Evolutionary conservation across 306 rosid species (phyloP), one percentile per base, ranked within the genome.

Genomic region (Medicago ruthenica): DNA sequence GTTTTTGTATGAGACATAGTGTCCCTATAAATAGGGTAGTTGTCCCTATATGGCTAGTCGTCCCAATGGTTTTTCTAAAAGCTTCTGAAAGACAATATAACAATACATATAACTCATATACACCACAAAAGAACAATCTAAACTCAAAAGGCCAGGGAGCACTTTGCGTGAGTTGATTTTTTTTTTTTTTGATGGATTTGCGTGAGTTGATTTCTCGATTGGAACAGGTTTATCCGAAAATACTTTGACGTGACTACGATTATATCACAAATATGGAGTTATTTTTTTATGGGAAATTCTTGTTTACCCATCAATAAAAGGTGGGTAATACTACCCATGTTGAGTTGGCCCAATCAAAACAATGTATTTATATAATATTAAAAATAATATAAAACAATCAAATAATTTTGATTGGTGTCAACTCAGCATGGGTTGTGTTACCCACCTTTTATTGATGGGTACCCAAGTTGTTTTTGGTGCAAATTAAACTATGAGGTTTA

Each of bases 181-280:
- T n/a, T n/a, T n/a, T n/a, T n/a, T n/a, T n/a, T n/a, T n/a, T n/a
- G n/a, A n/a, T n/a, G n/a, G n/a, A n/a, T 63, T 34, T 47, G 74
- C 34, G 73, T 53, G 48, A 67, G 1, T 40, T 12, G 36, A 62
- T 34, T 64, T 55, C 31, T 41, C 12, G 61, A 67, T 77, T 67
- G 37, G 2, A 45, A 41, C 48, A 67, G 58, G 59, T 77, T 66
- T 40, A 20, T 76, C 80, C 53, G 3, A 39, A 76, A 66, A 15
- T 6, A 18, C 58, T 22, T 66, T 76, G 80, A 76, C 1, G 57
- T 66, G 80, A 76, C 73, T 9, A 65, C 41, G 67, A 15, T 39
- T 36, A 64, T 20, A 57, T 57, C 62, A 57, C 31, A 21, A 57
- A 10, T 57, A 21, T 53, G 12, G 17, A 17, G 6, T 53, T 53